Conservation (phyloP, 176 grass and related monocot genomes). For the Avena atlantica region DNA sequence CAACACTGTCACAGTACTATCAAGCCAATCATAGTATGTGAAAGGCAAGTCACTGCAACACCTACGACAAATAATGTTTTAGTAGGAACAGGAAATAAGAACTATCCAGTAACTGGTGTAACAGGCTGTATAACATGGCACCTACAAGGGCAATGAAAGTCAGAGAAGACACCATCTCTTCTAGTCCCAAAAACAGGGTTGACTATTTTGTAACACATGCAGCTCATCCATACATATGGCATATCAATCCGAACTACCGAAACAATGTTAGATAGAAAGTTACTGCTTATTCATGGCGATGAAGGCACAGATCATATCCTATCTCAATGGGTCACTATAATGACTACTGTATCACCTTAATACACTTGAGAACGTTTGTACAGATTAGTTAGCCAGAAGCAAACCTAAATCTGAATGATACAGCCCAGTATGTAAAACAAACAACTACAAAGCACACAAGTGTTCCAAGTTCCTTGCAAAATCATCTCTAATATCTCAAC, state of each 20-base stretch:
- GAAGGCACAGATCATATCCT: not conserved
- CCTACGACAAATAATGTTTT: not conserved
- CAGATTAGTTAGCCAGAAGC: not conserved
- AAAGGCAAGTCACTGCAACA: not conserved
- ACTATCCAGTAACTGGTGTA: not conserved
- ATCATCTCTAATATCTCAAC: not conserved
- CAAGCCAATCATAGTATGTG: not conserved
- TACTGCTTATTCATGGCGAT: not conserved
- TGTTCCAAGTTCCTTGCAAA: not conserved
- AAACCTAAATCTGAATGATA: constrained; percentile 6
- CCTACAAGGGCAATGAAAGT: not conserved
- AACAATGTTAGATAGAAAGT: not conserved
- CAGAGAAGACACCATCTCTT: not conserved
- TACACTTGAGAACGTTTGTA: not conserved
- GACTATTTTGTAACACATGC: not conserved
- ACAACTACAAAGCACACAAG: not conserved
- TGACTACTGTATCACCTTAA: not conserved
- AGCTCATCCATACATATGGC: constrained; percentile 3
- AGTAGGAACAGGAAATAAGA: not conserved
- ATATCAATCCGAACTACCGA: not conserved
- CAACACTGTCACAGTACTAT: not conserved
- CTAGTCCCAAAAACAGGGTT: not conserved
- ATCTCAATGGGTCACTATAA: not conserved
- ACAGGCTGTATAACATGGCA: not conserved
- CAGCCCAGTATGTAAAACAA: not conserved